Evolutionary conservation across 768 basidiomycete species (phyloP).

Genomic region (Lactifluus hygrophoroides): DNA sequence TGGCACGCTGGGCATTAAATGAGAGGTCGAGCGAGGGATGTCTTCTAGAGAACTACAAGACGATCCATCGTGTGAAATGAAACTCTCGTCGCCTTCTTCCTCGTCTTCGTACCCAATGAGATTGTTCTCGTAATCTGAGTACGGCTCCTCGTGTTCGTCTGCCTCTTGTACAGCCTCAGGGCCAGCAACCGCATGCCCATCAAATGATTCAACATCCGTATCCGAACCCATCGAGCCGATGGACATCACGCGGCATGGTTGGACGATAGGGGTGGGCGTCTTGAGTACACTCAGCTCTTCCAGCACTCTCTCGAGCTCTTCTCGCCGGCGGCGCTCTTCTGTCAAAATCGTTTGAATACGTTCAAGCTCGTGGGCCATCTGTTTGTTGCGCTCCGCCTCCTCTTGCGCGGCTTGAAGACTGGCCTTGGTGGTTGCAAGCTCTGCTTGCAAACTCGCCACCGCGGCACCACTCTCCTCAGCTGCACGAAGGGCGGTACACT

Average conservation of each 20-base stretch:
- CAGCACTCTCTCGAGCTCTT: slow-evolving; percentile 47
- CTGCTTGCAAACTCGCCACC: slow-evolving; percentile 20
- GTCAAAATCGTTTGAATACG: slow-evolving; percentile 28
- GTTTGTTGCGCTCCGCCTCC: slow-evolving; percentile 20
- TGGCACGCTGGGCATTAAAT: slow-evolving; percentile 27
- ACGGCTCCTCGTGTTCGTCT: slow-evolving; percentile 30
- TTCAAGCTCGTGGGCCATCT: slow-evolving; percentile 20
- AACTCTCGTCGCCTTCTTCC: slow-evolving; percentile 56
- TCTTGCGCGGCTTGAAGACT: slow-evolving; percentile 33
- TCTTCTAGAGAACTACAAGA: slow-evolving; percentile 25
- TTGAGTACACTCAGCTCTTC: slow-evolving; percentile 35
- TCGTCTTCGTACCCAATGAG: slow-evolving; percentile 66
- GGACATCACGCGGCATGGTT: slow-evolving; percentile 47
- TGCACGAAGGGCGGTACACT: slow-evolving; percentile 43
- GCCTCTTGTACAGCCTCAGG: slow-evolving; percentile 46
- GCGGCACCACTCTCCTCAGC: slow-evolving; percentile 24
- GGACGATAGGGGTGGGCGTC: slow-evolving; percentile 38
- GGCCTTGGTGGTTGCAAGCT: slow-evolving; percentile 28
- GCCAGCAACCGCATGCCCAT: slow-evolving; percentile 31
- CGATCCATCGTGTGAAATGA: slow-evolving; percentile 29
- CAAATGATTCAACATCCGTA: slow-evolving; percentile 60
- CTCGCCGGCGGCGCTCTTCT: slow-evolving; percentile 35
- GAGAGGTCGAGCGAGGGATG: slow-evolving; percentile 27
- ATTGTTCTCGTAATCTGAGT: slow-evolving; percentile 47
- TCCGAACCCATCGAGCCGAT: slow-evolving; percentile 56